Evolutionary conservation across 2,329 filamentous ascomycete species (phyloP).

Genomic region (Dactylellina leptospora): DNA sequence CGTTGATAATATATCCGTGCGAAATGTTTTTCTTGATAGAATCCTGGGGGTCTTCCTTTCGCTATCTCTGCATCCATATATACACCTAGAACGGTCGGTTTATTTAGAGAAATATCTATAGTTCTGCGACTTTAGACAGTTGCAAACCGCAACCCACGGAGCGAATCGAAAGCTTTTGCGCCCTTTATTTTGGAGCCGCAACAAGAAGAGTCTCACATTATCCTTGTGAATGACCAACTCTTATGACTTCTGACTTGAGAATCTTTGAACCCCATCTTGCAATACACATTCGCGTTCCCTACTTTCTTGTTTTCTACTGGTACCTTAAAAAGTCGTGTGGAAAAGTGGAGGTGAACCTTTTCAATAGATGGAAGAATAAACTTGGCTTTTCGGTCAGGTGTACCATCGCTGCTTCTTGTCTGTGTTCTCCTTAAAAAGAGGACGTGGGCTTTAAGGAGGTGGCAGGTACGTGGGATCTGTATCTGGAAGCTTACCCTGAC

Average conservation of each 20-base stretch:
- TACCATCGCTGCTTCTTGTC: slow-evolving; percentile 32
- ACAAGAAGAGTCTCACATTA: too few species aligned
- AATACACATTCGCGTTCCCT: slow-evolving; percentile 38
- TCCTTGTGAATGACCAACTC: too few species aligned
- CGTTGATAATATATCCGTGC: slow-evolving; percentile 22
- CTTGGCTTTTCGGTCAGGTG: slow-evolving; percentile 34
- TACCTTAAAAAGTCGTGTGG: slow-evolving; percentile 9
- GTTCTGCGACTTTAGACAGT: slow-evolving; percentile 16
- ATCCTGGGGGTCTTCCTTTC: slow-evolving; percentile 25
- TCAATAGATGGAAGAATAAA: slow-evolving; percentile 45
- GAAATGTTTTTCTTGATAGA: slow-evolving; percentile 8
- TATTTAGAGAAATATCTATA: slow-evolving; percentile 24
- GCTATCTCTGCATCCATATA: slow-evolving; percentile 6
- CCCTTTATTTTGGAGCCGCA: background rate
- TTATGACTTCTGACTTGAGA: too few species aligned
- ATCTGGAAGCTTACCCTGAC: slow-evolving; percentile 53
- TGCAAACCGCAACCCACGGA: slow-evolving; percentile 7
- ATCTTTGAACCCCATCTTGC: slow-evolving; percentile 35
- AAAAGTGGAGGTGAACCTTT: slow-evolving; percentile 35
- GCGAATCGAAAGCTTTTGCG: slow-evolving; percentile 8
- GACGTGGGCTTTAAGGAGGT: slow-evolving; percentile 32
- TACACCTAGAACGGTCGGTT: slow-evolving; percentile 22
- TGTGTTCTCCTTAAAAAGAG: slow-evolving; percentile 50
- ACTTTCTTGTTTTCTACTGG: slow-evolving; percentile 11
- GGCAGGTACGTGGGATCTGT: slow-evolving; percentile 51